A percentile compares a stretch with the other conserved stretches of the same genome.
phyloP scores from a whole-genome alignment of 768 basidiomycete species.

The Suillus decipiens region DNA sequence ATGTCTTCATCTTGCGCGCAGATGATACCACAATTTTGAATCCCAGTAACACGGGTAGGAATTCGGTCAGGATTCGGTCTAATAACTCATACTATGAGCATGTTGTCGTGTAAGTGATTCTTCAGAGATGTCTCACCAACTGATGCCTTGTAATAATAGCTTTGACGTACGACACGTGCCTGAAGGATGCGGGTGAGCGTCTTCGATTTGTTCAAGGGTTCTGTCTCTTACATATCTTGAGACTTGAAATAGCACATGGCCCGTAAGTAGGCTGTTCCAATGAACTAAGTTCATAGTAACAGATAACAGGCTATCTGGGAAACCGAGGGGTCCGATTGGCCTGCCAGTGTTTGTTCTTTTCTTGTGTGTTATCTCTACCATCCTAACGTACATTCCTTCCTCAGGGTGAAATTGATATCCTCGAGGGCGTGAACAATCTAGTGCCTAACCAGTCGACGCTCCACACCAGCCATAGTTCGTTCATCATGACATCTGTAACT shows the following conservation, averaged over 20 bases:
- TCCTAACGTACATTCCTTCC: not conserved
- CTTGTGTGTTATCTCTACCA: not conserved
- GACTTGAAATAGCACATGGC: conserved; percentile 25
- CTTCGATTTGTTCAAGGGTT: not conserved
- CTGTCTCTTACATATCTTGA: not conserved
- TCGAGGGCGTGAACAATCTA: conserved; percentile 48
- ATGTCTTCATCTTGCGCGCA: conserved; percentile 33
- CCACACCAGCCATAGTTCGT: conserved; percentile 30
- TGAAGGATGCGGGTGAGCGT: conserved; percentile 31
- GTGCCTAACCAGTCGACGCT: conserved; percentile 35
- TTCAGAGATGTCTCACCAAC: not conserved
- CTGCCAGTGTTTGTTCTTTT: conserved; percentile 13
- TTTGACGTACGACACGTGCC: conserved; percentile 36
- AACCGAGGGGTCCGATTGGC: conserved; percentile 17
- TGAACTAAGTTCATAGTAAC: not conserved
- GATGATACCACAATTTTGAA: conserved; percentile 28
- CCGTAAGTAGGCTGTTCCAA: conserved; percentile 13
- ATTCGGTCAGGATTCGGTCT: conserved; percentile 32
- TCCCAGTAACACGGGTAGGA: conserved; percentile 26
- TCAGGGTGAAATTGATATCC: conserved; percentile 47
- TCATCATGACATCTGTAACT: not conserved
- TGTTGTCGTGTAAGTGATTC: conserved; percentile 21
- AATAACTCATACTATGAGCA: conserved; percentile 20
- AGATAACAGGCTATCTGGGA: conserved; percentile 12
- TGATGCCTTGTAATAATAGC: conserved; percentile 9